Conservation (phyloP, 2,329 filamentous ascomycete species). For the Aspergillus clavatus region DNA sequence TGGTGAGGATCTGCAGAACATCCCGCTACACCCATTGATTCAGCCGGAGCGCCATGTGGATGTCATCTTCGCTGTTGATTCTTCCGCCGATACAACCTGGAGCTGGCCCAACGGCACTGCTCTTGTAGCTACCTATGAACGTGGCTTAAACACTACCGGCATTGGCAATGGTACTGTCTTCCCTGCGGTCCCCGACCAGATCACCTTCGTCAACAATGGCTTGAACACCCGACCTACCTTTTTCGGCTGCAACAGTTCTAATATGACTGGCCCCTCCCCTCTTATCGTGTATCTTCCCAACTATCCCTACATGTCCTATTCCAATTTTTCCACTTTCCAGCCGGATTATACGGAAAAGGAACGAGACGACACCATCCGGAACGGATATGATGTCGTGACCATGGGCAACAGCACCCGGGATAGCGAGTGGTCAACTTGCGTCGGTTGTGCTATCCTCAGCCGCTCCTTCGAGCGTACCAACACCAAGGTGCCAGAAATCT, state of each 20-base stretch:
- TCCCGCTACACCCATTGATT: constrained; percentile 69
- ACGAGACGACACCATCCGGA: constrained; percentile 73
- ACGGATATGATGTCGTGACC: constrained; percentile 79
- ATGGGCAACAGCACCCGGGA: constrained; percentile 73
- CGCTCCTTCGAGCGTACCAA: constrained; percentile 67
- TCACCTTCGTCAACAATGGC: constrained; percentile 70
- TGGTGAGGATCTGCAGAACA: constrained; percentile 69
- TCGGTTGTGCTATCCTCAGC: constrained; percentile 75
- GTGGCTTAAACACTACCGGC: constrained; percentile 48
- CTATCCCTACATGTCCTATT: constrained; percentile 68
- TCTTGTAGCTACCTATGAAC: constrained; percentile 66
- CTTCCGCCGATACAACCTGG: constrained; percentile 62
- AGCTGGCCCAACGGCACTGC: constrained; percentile 72
- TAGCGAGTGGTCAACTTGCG: constrained; percentile 68
- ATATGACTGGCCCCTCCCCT: constrained; percentile 55
- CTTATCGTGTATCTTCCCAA: constrained; percentile 84
- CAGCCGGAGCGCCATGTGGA: constrained; percentile 65
- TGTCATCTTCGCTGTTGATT: constrained; percentile 73
- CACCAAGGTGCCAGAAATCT: constrained; percentile 62
- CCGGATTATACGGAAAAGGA: constrained; percentile 58
- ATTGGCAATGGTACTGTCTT: constrained; percentile 64
- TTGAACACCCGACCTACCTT: constrained; percentile 69
- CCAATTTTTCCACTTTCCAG: constrained; percentile 75
- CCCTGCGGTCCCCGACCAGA: constrained; percentile 63
- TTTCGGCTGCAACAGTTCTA: constrained; percentile 67